phyloP scores from a whole-genome alignment of 257 asterid genomes.

The Misopates orontium region DNA sequence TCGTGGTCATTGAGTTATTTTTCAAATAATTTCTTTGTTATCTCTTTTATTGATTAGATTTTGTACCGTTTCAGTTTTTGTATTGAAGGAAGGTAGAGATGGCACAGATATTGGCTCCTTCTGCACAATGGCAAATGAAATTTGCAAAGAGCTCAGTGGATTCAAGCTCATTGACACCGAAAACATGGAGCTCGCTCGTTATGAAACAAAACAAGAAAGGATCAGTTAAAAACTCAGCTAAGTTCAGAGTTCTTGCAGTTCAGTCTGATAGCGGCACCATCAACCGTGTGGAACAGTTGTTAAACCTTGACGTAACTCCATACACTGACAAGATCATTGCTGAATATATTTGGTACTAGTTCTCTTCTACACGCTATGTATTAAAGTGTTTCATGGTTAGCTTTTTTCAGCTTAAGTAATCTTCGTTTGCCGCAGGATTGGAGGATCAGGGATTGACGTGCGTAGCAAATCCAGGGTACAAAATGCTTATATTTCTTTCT shows the following conservation, averaged over 20 bases:
- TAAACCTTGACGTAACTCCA: constrained; percentile 82
- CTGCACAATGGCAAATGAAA: constrained; percentile 96
- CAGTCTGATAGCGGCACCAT: constrained; percentile 61
- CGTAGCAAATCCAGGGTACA: constrained; percentile 95
- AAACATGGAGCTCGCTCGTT: constrained; percentile 73
- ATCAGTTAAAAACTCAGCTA: constrained; percentile 51
- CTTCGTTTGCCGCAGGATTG: constrained; percentile 48
- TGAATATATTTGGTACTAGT: constrained; percentile 80
- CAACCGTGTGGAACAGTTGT: constrained; percentile 85
- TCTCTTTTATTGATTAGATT: neutral
- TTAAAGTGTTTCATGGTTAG: neutral
- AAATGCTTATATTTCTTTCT: neutral
- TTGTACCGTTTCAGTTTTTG: constrained; percentile 17
- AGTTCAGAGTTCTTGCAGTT: constrained; percentile 65
- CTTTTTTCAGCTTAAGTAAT: neutral
- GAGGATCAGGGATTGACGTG: constrained; percentile 87
- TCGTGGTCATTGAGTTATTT: neutral
- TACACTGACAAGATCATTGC: constrained; percentile 85
- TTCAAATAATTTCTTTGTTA: neutral
- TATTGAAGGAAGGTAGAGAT: constrained; percentile 47
- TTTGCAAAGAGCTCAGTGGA: constrained; percentile 53
- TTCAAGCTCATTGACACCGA: constrained; percentile 58
- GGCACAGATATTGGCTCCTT: constrained; percentile 97
- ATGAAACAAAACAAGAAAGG: constrained; percentile 68
- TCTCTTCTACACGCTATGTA: constrained; percentile 2